phyloP scores from a whole-genome alignment of 2,329 filamentous ascomycete species.

The Fusarium xyrophilum region DNA sequence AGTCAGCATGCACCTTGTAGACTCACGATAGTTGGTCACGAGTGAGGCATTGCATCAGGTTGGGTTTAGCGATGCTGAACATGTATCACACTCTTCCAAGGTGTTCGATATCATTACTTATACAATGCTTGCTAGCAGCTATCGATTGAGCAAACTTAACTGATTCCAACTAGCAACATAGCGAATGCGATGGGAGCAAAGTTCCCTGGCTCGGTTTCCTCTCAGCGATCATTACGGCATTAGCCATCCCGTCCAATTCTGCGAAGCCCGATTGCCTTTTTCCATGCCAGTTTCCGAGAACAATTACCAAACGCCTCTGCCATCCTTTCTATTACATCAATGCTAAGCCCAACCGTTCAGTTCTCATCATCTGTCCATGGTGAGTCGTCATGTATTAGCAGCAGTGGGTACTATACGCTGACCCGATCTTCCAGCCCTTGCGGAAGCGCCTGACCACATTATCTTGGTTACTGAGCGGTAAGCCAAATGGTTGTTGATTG shows the following conservation, averaged over 20 bases:
- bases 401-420: neutral
- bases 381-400: neutral
- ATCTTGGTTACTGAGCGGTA: neutral
- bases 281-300: neutral
- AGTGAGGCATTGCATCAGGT: neutral
- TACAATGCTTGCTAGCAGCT: neutral
- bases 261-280: constrained; percentile 13
- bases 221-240: neutral
- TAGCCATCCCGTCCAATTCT: constrained; percentile 2
- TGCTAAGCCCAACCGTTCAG: neutral
- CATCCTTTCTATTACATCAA: neutral
- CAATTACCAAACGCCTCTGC: neutral
- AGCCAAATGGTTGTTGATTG: neutral
- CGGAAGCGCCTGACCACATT: neutral
- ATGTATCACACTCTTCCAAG: neutral
- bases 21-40: neutral
- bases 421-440: neutral
- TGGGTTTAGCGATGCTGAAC: neutral
- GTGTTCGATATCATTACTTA: neutral
- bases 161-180: neutral
- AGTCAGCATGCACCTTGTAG: neutral
- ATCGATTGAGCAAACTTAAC: neutral
- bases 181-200: neutral
- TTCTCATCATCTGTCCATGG: neutral
- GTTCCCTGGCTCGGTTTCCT: neutral